Percentiles rank a stretch among this genome's conserved stretches.
Conservation (phyloP, 108 stramenopile species). For the Cyclotella sp. region DNA sequence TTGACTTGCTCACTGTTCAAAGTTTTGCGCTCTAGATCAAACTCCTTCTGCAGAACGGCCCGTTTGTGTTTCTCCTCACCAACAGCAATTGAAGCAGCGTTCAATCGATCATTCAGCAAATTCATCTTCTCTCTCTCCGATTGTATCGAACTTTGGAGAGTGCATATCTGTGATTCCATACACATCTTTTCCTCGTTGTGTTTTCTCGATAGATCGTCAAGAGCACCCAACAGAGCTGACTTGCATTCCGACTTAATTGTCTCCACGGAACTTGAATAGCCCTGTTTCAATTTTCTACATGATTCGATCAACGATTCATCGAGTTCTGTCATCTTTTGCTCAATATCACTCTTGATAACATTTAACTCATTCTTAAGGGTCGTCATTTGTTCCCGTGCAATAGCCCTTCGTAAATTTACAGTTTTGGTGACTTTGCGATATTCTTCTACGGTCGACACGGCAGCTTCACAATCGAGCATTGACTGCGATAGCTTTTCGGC, state of each 20-base stretch:
- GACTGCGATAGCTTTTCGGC: conserved; percentile 24
- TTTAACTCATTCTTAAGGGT: conserved; percentile 18
- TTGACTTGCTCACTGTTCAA: conserved; percentile 1
- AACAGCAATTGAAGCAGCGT: not conserved
- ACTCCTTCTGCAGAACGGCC: not conserved
- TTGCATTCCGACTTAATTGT: conserved; percentile 6
- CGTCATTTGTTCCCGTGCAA: not conserved
- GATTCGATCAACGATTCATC: conserved; percentile 5
- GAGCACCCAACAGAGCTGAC: conserved; percentile 10
- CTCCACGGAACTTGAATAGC: conserved; percentile 6
- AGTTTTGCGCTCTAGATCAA: conserved; percentile 5
- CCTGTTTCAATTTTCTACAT: not conserved
- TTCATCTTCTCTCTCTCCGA: conserved; percentile 8
- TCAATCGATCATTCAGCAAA: conserved; percentile 15
- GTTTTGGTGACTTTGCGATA: not conserved
- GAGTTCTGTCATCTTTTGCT: conserved; percentile 1
- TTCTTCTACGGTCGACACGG: conserved; percentile 3
- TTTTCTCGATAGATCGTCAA: conserved; percentile 11
- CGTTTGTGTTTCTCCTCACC: conserved; percentile 8
- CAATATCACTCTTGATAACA: conserved; percentile 1
- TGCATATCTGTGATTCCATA: conserved; percentile 8
- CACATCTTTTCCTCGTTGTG: conserved; percentile 32
- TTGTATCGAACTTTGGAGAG: conserved; percentile 17
- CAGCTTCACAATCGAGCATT: conserved; percentile 14
- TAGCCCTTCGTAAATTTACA: not conserved